Conservation (phyloP, 1,284 basidiomycete genomes). For the Tilletia caries region DNA sequence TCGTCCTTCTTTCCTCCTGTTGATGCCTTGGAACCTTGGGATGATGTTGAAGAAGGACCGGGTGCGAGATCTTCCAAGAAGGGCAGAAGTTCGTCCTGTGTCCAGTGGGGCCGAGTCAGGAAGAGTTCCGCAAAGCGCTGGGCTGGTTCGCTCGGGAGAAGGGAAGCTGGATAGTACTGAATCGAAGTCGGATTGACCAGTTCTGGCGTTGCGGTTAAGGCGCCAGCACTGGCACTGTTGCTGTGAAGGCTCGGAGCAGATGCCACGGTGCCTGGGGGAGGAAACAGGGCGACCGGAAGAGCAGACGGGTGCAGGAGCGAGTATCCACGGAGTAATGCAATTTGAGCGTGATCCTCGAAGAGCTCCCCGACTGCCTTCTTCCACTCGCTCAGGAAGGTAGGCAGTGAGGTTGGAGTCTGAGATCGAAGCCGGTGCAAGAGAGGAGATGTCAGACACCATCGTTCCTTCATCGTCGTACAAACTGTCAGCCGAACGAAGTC, state of each 20-base stretch:
- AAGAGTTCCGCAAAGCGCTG: constrained; percentile 51
- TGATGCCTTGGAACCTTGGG: background rate
- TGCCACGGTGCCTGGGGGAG: background rate
- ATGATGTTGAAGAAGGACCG: background rate
- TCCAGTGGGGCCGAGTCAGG: constrained; percentile 40
- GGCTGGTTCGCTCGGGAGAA: constrained; percentile 42
- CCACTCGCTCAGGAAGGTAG: constrained; percentile 10
- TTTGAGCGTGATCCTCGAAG: constrained; percentile 18
- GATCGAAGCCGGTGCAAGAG: background rate
- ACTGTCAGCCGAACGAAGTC: background rate
- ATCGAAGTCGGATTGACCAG: constrained; percentile 21
- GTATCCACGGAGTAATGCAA: constrained; percentile 25
- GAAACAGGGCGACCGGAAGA: background rate
- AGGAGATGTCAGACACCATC: background rate
- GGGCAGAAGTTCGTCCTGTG: constrained; percentile 53
- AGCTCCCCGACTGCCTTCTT: constrained; percentile 14
- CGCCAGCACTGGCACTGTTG: background rate
- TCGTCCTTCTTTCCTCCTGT: background rate
- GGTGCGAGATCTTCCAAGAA: constrained; percentile 37
- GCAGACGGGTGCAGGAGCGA: constrained; percentile 38
- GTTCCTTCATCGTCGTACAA: too few species aligned
- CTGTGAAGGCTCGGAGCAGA: background rate
- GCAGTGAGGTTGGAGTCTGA: background rate
- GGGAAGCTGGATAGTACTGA: constrained; percentile 40
- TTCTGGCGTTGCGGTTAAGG: background rate